Evolutionary conservation across 257 asterid species (phyloP), one percentile per base, ranked within the genome.

Genomic region (Lycium ferocissimum): DNA sequence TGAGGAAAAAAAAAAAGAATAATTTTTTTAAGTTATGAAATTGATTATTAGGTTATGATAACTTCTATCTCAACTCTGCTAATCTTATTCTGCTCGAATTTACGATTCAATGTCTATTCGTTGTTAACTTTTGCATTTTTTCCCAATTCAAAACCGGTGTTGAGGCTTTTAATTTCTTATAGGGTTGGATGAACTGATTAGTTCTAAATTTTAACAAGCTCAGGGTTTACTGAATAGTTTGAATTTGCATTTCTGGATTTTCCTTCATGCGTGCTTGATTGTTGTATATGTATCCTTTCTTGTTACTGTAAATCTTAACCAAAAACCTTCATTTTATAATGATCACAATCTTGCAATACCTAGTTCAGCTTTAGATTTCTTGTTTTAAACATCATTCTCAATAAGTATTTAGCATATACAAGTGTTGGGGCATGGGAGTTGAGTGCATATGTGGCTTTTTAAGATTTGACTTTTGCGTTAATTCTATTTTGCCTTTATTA

Each of bases 91-190:
- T 59, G 56, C 56, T 9, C 13, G 13, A 49, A 9, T 9, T 2
- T 6, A 70, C 17, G 54, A 17, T 69, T 70, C 79, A 70, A 70
- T 70, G 54, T 8, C 40, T 70, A 40, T 38, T 38, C 40, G 79
- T 40, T 40, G 26, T 38, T 14, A 22, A 8, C 13, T 43, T 13
- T 38, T 56, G 57, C 62, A 22, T 6, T 75, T 75, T 73, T 45
- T 2, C 40, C 59, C 80, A 73, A 73, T 73, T 73, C 80, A 45
- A 43, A 47, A 47, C 76, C 38, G 76, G 56, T 5, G 38, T 45
- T 51, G 80, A 47, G 12, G 40, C 22, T 73, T 47, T 18, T 47
- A 73, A 73, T 73, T 73, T 47, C 59, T 73, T 45, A 13, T 51
- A 20, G 38, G 80, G 81, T 17, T 75, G 4, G 20, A 22, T 35